These are phyloP conservation scores for Neurospora sp. DNA, from an alignment of 2,329 filamentous ascomycete species.

Conservation along the genomic window DNA sequence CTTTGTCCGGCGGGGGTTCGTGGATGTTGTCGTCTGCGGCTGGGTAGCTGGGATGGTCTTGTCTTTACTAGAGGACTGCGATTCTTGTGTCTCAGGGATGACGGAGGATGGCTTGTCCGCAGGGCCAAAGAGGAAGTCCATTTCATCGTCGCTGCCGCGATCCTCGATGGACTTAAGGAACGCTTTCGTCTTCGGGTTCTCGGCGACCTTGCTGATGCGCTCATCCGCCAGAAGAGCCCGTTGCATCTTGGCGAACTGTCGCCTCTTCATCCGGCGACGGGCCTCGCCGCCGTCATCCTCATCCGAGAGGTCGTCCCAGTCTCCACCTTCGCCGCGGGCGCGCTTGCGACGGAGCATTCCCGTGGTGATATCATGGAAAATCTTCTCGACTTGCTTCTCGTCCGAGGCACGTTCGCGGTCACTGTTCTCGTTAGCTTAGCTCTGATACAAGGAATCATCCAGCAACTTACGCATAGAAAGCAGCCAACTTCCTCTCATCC, in stretches of 20 bases:
- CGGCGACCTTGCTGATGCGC: conserved; percentile 80
- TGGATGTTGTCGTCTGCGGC: conserved; percentile 31
- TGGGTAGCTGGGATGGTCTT: conserved; percentile 40
- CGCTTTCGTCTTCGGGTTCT: conserved; percentile 79
- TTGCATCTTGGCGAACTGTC: conserved; percentile 85
- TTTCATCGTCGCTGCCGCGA: conserved; percentile 62
- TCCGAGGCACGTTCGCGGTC: conserved; percentile 72
- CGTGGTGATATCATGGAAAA: conserved; percentile 87
- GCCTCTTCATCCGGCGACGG: conserved; percentile 68
- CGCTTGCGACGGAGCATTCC: conserved; percentile 79
- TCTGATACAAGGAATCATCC: no score
- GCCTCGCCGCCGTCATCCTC: conserved; percentile 81
- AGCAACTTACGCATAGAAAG: conserved; percentile 71
- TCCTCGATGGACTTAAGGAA: conserved; percentile 90
- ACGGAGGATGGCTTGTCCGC: conserved; percentile 25
- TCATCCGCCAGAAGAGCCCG: conserved; percentile 82
- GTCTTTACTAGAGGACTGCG: conserved; percentile 27
- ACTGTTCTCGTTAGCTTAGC: conserved; percentile 30
- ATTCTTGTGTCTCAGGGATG: conserved; percentile 28
- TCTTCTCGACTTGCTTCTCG: conserved; percentile 79
- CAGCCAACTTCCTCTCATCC: conserved; percentile 73
- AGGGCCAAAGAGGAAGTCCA: conserved; percentile 53
- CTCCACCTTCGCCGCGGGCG: conserved; percentile 40
- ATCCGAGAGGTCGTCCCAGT: conserved; percentile 72
- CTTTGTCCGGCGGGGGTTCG: conserved; percentile 46